phyloP scores from a whole-genome alignment of 805 yeast genomes.

The Cyberlindnera mycetangii region DNA sequence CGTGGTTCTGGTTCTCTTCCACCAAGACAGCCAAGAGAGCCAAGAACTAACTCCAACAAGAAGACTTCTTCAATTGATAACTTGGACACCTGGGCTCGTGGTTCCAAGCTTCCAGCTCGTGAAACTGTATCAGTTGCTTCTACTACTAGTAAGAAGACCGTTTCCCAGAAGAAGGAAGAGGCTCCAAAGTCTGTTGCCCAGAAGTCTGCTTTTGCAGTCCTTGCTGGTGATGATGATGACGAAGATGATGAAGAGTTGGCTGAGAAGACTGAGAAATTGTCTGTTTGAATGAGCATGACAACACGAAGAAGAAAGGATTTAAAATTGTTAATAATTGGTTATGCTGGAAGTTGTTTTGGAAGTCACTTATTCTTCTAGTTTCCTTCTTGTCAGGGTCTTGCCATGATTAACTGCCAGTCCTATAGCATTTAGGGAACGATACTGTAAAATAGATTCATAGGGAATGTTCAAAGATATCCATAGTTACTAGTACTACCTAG shows the following conservation, averaged over 20 bases:
- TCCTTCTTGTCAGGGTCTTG: too few species aligned
- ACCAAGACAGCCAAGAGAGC: constrained; percentile 31
- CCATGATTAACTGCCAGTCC: too few species aligned
- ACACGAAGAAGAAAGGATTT: background rate
- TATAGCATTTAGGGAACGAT: too few species aligned
- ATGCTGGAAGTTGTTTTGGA: background rate
- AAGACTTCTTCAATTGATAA: constrained; percentile 26
- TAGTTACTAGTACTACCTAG: background rate
- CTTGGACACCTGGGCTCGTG: constrained; percentile 23
- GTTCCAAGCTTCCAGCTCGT: constrained; percentile 25
- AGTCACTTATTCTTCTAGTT: background rate
- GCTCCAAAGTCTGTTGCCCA: constrained; percentile 31
- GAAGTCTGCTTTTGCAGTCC: constrained; percentile 48
- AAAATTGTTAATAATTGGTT: background rate
- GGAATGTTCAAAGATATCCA: background rate
- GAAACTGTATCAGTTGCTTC: constrained; percentile 3
- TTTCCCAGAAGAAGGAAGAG: constrained; percentile 12
- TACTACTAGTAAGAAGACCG: constrained; percentile 3
- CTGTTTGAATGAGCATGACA: constrained; percentile 24
- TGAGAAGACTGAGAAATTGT: constrained; percentile 38
- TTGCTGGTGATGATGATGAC: constrained; percentile 51
- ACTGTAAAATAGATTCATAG: background rate
- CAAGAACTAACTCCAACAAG: constrained; percentile 27
- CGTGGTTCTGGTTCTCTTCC: constrained; percentile 31
- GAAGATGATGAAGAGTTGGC: constrained; percentile 36